Evolutionary conservation across 2,329 filamentous ascomycete species (phyloP), one percentile per base, ranked within the genome.

Genomic region (Beauveria bassiana): DNA sequence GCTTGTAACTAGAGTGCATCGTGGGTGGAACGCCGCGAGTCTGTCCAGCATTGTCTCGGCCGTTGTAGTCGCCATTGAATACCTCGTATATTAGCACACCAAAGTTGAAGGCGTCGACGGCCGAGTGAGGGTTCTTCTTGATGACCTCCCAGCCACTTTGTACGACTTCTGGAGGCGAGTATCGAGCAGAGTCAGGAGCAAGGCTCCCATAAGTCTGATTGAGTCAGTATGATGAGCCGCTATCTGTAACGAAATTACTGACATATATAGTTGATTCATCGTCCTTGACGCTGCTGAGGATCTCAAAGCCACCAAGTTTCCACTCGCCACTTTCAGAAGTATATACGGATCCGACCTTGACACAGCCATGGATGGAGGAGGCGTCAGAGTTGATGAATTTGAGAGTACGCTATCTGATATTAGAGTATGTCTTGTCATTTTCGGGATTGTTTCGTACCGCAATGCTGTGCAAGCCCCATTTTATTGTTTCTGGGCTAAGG

Each of bases 381-480:
- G 93, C 95, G 66, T 99, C 95, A 53, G 90, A 87, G 70, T 99
- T 99, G 73, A 99, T 91, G 71, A 99, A 99, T 70, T 95, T 96
- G 66, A 98, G 76, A 0, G 95, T 98, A 71, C 91, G 90, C 86
- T 93, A 66, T 2, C n/a, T 9, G 22, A 9, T 42, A 38, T 63
- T 53, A 61, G 58, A 50, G 10, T 1, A 16, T 28, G 7, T 42
- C 22, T 49, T 6, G 7, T 6, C 34, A 38, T 38, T 38, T 38
- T 38, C 34, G 14, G 34, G 12, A 8, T 42, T 1, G 5, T 16
- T 18, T 63, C 79, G 50, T 81, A 92, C 89, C 66, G 95, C 92
- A 65, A 98, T 79, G 68, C 86, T 90, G 73, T 91, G 90, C 46
- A 99, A 76, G 0, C 95, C 95, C 95, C 95, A 99, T 85, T 97